A percentile compares a stretch with the other conserved stretches of the same genome.
Conservation (phyloP, 2,329 filamentous ascomycete species). For the Penicillium sp. region DNA sequence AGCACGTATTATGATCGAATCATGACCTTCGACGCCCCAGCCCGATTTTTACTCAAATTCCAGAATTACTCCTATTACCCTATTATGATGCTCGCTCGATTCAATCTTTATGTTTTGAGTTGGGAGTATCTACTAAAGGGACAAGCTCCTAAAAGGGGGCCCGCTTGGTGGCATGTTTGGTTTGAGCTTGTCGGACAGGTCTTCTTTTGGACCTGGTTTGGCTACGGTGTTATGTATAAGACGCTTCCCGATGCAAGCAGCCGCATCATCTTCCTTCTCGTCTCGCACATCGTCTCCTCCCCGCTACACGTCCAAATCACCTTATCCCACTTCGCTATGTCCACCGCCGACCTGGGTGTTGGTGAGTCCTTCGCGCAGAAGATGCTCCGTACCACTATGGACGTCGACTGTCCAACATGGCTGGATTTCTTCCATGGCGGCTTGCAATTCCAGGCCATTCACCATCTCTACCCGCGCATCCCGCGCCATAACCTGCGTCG, state of each 20-base stretch:
- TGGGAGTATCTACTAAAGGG: slow-evolving; percentile 73
- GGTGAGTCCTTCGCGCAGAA: slow-evolving; percentile 85
- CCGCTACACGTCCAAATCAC: slow-evolving; percentile 88
- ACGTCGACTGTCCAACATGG: slow-evolving; percentile 84
- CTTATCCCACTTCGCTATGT: slow-evolving; percentile 91
- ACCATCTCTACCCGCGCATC: slow-evolving; percentile 80
- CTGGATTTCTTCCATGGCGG: slow-evolving; percentile 87
- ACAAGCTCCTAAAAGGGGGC: slow-evolving; percentile 69
- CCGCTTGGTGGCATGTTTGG: slow-evolving; percentile 79
- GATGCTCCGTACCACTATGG: slow-evolving; percentile 92
- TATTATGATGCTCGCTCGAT: slow-evolving; percentile 74
- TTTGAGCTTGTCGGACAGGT: slow-evolving; percentile 73
- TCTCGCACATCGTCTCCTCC: slow-evolving; percentile 78
- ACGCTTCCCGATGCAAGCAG: slow-evolving; percentile 66
- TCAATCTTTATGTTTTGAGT: slow-evolving; percentile 81
- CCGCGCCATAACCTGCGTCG: slow-evolving; percentile 78
- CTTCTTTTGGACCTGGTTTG: slow-evolving; percentile 85
- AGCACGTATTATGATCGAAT: slow-evolving; percentile 81
- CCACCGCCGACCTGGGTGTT: slow-evolving; percentile 78
- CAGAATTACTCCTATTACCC: slow-evolving; percentile 84
- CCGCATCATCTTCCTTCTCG: slow-evolving; percentile 70
- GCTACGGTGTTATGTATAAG: slow-evolving; percentile 74
- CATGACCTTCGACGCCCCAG: slow-evolving; percentile 74
- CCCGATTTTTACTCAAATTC: slow-evolving; percentile 66
- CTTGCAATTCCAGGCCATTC: slow-evolving; percentile 84